A percentile compares a stretch with the other conserved stretches of the same genome.
These are phyloP conservation scores for Mycena maculata DNA, from an alignment of 768 basidiomycete species.

Conservation along the genomic window DNA sequence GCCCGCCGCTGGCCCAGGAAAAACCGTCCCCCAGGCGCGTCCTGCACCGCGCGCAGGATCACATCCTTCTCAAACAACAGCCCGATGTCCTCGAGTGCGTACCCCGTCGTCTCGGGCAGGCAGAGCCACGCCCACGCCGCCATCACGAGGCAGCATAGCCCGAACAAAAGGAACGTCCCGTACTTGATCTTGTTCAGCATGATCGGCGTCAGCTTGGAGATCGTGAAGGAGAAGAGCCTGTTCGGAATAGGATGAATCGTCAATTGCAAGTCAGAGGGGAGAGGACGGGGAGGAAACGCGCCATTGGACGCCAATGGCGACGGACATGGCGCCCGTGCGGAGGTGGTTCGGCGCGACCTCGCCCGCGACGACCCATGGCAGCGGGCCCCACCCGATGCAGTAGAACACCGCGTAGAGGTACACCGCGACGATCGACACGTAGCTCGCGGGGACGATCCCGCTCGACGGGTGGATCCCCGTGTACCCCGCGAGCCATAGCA, in stretches of 20 bases:
- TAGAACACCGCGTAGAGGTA: constrained; percentile 63
- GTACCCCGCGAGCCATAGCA: constrained; percentile 61
- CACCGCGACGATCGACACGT: constrained; percentile 58
- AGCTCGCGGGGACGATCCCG: constrained; percentile 50
- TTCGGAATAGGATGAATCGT: too few species aligned
- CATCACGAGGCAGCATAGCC: constrained; percentile 55
- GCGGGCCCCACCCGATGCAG: constrained; percentile 54
- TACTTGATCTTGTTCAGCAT: constrained; percentile 50
- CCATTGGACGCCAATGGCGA: constrained; percentile 57
- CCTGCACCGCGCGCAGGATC: constrained; percentile 49
- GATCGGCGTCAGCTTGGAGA: constrained; percentile 55
- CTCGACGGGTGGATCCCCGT: constrained; percentile 48
- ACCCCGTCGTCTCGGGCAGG: constrained; percentile 60
- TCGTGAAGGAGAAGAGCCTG: constrained; percentile 58
- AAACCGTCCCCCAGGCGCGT: constrained; percentile 53
- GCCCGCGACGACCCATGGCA: constrained; percentile 55
- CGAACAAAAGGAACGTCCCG: constrained; percentile 58
- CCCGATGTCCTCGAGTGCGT: constrained; percentile 60
- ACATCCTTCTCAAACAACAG: constrained; percentile 56
- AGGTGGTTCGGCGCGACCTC: constrained; percentile 60
- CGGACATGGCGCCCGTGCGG: constrained; percentile 51
- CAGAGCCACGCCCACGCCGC: constrained; percentile 56
- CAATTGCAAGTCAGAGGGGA: too few species aligned
- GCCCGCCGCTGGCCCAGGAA: constrained; percentile 47
- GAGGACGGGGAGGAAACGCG: not conserved